These are phyloP conservation scores for Suillus subalutaceus DNA, from an alignment of 768 basidiomycete species.

Conservation along the genomic window DNA sequence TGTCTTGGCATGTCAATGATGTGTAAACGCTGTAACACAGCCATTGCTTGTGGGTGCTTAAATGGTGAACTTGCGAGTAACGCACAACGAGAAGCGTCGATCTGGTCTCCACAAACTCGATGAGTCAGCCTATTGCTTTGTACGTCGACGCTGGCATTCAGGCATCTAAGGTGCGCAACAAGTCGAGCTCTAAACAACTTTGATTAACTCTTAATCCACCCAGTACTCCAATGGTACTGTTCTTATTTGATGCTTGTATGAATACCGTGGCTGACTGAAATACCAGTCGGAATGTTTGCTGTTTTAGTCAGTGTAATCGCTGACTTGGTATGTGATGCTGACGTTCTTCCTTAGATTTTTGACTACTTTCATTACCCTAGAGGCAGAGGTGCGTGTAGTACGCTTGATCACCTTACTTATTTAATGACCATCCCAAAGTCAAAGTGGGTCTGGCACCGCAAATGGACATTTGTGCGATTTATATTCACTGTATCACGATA, in stretches of 20 bases:
- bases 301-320: background rate
- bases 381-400: background rate
- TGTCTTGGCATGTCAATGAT: background rate
- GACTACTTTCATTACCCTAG: background rate
- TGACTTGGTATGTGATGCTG: background rate
- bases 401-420: background rate
- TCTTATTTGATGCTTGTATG: background rate
- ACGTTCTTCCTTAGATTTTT: background rate
- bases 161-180: background rate
- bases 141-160: background rate
- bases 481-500: background rate
- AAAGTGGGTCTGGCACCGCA: background rate
- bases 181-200: background rate
- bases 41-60: background rate
- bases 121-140: background rate
- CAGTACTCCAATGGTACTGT: background rate
- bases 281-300: background rate
- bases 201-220: background rate
- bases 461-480: background rate
- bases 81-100: background rate
- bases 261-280: background rate
- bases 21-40: background rate
- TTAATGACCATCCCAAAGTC: background rate
- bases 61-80: background rate
- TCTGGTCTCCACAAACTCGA: background rate